Base-by-base conservation (phyloP, 352 stramenopile species). In the Pilasporangium apinafurcum region DNA sequence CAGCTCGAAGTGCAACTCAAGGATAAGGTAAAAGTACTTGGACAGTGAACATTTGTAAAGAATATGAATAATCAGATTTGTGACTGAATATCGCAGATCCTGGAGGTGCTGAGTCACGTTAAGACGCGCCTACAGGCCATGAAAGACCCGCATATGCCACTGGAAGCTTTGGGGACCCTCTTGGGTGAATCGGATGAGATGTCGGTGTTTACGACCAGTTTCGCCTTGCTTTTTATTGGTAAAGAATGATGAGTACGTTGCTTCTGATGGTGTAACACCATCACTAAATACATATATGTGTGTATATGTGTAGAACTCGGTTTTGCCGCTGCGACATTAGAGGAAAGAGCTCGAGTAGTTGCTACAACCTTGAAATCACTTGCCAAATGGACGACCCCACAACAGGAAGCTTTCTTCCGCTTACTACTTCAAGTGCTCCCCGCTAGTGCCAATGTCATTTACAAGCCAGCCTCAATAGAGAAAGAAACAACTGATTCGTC, bases 181-280 rank as follows among this genome's bases (percentile, higher is more conserved):
- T 30, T 89, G 16, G 54, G 53, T 10, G 53, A 57, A 14, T 29
- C 59, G 7, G 62, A 67, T 2, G n/a, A n/a, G n/a, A 60, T 68
- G 6, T 81, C 65, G 9, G 62, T 68, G 10, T 86, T 85, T 20
- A 62, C 80, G 18, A 65, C 68, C 48, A 88, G 82, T 43, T 67
- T 92, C 51, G 63, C 75, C 3, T 65, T 86, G 18, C 56, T 90
- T 30, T 92, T 92, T 41, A 70, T 92, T 21, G 77, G 76, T 88
- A 28, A 27, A 54, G 52, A 13, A 5, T 31, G n/a, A n/a, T n/a
- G n/a, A n/a, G n/a, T n/a, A n/a, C n/a, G n/a, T n/a, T n/a, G n/a
- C n/a, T n/a, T n/a, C n/a, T n/a, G n/a, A n/a, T n/a, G n/a, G n/a
- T n/a, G n/a, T n/a, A n/a, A n/a, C n/a, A n/a, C n/a, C n/a, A n/a